Evolutionary conservation across 805 yeast species (phyloP).

Genomic region (Lipomyces sp.): DNA sequence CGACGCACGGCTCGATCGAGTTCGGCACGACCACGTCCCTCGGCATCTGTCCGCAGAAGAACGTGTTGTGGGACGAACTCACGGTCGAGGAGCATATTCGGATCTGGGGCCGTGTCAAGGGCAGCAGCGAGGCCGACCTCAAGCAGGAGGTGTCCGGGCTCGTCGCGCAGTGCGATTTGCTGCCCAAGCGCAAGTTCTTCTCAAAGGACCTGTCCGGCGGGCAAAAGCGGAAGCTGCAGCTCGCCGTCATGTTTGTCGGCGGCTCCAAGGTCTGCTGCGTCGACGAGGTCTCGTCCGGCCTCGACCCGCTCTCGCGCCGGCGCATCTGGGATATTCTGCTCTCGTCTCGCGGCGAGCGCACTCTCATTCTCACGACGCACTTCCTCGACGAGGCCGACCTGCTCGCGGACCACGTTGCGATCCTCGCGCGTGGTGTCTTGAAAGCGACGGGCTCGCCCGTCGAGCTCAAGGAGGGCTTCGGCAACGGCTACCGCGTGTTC

Average conservation of each 20-base stretch:
- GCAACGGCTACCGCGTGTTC: conserved; percentile 37
- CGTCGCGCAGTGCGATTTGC: conserved; percentile 36
- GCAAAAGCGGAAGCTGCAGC: conserved; percentile 39
- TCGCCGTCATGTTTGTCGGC: conserved; percentile 40
- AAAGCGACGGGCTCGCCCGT: conserved; percentile 38
- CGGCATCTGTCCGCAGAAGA: conserved; percentile 40
- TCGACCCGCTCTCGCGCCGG: conserved; percentile 40
- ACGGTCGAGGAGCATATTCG: conserved; percentile 38
- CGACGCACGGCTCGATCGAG: conserved; percentile 33
- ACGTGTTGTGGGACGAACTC: conserved; percentile 39
- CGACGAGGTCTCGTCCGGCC: conserved; percentile 42
- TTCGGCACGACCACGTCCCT: conserved; percentile 31
- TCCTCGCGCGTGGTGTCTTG: conserved; percentile 37
- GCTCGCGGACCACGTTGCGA: conserved; percentile 38
- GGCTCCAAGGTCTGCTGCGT: conserved; percentile 39
- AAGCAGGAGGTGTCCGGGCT: conserved; percentile 25
- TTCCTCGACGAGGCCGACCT: conserved; percentile 41
- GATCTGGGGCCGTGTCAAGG: conserved; percentile 39
- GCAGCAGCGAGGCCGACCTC: conserved; percentile 27
- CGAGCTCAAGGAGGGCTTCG: conserved; percentile 36
- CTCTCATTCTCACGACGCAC: conserved; percentile 39
- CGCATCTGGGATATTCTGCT: conserved; percentile 40
- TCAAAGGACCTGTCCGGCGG: conserved; percentile 38
- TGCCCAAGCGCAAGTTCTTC: conserved; percentile 29
- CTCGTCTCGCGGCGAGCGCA: conserved; percentile 33